A percentile compares a stretch with the other conserved stretches of the same genome.
Evolutionary conservation across 176 grass and related monocot genomes (phyloP).

Genomic region (Triticum aestivum): DNA sequence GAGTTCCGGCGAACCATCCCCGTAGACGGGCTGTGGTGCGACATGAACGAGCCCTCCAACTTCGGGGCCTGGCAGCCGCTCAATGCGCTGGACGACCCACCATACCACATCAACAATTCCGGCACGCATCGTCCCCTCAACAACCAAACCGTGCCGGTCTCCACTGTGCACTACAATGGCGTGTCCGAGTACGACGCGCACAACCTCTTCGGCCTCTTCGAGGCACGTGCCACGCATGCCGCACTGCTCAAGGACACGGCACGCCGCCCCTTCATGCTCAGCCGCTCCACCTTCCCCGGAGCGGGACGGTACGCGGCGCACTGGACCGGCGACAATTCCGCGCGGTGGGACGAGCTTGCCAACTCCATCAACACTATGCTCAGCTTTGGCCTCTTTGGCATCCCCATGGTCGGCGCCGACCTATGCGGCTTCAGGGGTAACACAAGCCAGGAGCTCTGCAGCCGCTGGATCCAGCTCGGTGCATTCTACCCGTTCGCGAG

Average conservation of each 20-base stretch:
- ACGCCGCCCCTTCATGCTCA: conserved; percentile 72
- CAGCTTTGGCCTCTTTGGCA: conserved; percentile 74
- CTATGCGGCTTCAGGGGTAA: conserved; percentile 74
- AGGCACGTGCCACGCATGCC: conserved; percentile 55
- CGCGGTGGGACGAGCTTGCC: conserved; percentile 52
- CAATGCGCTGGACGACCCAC: conserved; percentile 64
- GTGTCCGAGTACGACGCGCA: conserved; percentile 72
- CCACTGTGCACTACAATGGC: conserved; percentile 59
- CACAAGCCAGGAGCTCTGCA: conserved; percentile 82
- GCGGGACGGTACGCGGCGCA: conserved; percentile 73
- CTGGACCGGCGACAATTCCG: conserved; percentile 77
- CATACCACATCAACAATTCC: conserved; percentile 80
- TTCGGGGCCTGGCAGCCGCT: conserved; percentile 46
- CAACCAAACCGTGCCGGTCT: conserved; percentile 61
- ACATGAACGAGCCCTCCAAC: conserved; percentile 96
- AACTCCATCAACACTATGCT: conserved; percentile 83
- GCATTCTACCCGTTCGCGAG: conserved; percentile 94
- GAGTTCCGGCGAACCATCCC: conserved; percentile 62
- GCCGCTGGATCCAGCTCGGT: conserved; percentile 88
- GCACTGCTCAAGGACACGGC: conserved; percentile 59
- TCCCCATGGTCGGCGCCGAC: conserved; percentile 88
- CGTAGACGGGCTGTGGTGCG: conserved; percentile 86
- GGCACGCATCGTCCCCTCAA: conserved; percentile 52
- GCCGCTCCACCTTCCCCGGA: conserved; percentile 78
- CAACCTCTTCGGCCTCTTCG: conserved; percentile 75